Percentiles rank a stretch among this genome's conserved stretches.
phyloP scores from a whole-genome alignment of 2,329 filamentous ascomycete genomes.

The Calonectria multiphialidica region DNA sequence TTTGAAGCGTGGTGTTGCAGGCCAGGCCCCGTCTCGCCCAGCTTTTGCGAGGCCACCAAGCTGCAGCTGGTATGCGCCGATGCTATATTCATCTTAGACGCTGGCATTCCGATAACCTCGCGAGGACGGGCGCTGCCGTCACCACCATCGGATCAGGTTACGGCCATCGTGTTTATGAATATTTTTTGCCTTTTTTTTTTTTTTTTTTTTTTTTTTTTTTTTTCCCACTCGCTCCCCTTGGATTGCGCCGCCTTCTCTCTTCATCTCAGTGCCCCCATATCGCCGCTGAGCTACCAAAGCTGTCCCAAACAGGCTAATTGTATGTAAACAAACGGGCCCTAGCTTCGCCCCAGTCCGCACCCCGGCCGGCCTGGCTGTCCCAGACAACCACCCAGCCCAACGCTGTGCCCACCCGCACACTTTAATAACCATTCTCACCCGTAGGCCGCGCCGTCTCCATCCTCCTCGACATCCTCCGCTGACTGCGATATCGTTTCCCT shows the following conservation, averaged over 20 bases:
- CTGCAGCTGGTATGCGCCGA: conserved; percentile 35
- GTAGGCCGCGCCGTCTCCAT: neutral
- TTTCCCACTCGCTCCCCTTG: neutral
- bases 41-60: conserved; percentile 1
- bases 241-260: conserved; percentile 12
- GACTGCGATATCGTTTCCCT: neutral
- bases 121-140: conserved; percentile 9
- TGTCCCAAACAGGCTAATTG: conserved; percentile 53
- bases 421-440: conserved; percentile 30
- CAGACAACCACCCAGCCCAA: conserved; percentile 46
- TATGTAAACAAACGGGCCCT: conserved; percentile 52
- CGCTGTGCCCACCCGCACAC: conserved; percentile 28
- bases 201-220: neutral
- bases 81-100: conserved; percentile 19
- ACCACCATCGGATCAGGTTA: neutral
- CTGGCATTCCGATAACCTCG: conserved; percentile 23
- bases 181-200: neutral
- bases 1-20: conserved; percentile 5
- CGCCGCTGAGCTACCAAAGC: conserved; percentile 26
- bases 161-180: neutral
- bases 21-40: neutral
- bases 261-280: conserved; percentile 20
- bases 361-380: conserved; percentile 47
- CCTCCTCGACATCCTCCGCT: neutral
- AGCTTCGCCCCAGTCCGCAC: neutral